phyloP scores from a whole-genome alignment of 768 basidiomycete genomes.

The Pleurotus giganteus region DNA sequence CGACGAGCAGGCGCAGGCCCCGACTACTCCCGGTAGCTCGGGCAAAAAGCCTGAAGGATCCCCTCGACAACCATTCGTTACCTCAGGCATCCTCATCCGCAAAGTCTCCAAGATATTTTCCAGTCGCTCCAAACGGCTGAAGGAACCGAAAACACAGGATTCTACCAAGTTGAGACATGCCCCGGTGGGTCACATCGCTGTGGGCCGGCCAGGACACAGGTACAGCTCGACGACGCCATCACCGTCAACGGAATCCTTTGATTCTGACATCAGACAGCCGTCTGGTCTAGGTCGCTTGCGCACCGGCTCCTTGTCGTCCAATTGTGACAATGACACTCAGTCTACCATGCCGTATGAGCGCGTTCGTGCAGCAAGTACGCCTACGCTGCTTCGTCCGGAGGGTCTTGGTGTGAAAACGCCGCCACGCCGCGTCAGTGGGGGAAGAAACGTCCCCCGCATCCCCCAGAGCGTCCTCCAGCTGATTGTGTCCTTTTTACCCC shows the following conservation, averaged over 20 bases:
- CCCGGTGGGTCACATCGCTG: constrained; percentile 8
- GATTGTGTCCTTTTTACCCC: constrained; percentile 28
- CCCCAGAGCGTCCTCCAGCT: constrained; percentile 1
- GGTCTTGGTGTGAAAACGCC: background rate
- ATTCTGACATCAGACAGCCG: constrained; percentile 8
- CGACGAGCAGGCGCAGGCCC: background rate
- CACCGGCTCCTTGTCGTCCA: constrained; percentile 6
- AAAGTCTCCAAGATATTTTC: constrained; percentile 24
- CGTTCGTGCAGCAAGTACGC: constrained; percentile 4
- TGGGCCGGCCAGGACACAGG: background rate
- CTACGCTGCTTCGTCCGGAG: background rate
- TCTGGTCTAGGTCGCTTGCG: constrained; percentile 6
- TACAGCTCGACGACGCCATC: background rate
- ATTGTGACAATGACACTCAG: background rate
- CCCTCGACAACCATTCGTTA: constrained; percentile 6
- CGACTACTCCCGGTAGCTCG: background rate
- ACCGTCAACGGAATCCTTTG: constrained; percentile 8
- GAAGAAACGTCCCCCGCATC: background rate
- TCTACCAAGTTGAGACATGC: constrained; percentile 3
- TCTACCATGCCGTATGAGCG: background rate
- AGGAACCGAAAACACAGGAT: background rate
- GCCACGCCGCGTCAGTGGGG: background rate
- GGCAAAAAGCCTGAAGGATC: background rate
- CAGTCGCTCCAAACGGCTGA: constrained; percentile 12
- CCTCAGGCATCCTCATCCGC: constrained; percentile 17